Evolutionary conservation across 2,329 filamentous ascomycete species (phyloP), one percentile per base, ranked within the genome.

Genomic region (Trichoderma koningii): DNA sequence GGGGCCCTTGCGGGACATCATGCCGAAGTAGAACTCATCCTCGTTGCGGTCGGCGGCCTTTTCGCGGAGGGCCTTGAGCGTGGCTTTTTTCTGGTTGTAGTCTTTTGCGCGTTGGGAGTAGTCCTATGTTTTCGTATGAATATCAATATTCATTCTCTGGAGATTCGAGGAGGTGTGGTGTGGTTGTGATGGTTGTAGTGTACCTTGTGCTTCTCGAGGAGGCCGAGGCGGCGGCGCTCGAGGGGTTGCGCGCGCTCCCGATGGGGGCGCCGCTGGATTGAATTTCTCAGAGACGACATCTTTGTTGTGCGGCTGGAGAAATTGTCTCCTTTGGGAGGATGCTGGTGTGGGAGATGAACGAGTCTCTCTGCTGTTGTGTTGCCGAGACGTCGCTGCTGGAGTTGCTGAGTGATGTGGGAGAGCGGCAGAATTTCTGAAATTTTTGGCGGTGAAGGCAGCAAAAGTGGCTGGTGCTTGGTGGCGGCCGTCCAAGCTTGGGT

Each of bases 171-270:
- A 19, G 26, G 30, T 52, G 21, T 28, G 9, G 7, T 23, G 14
- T 41, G 10, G 21, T 17, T 44, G n/a, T 41, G 19, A 38, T 17
- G 45, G 23, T 41, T 68, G n/a, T n/a, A n/a, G n/a, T 74, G 48
- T 73, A 89, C 89, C 81, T 97, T 97, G 84, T 95, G 91, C 81
- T 99, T 98, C 78, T 98, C 95, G 67, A 98, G 88, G 23, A 98
- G 85, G 69, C 95, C 95, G 79, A 93, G 92, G 81, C 92, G 92
- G 69, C 89, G 82, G 61, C 95, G 91, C 75, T 93, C 91, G 68
- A 87, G 78, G 47, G 93, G 91, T 77, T 98, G 95, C 42, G 91
- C 91, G 72, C 95, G 89, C 83, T 98, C 95, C 71, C 89, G 87
- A 79, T 98, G 94, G 70, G 92, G 89, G 74, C 92, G 92, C 78